Percentiles rank a stretch among this genome's conserved stretches.
phyloP scores from a whole-genome alignment of 2,329 filamentous ascomycete species.

The Penicillium sp. region DNA sequence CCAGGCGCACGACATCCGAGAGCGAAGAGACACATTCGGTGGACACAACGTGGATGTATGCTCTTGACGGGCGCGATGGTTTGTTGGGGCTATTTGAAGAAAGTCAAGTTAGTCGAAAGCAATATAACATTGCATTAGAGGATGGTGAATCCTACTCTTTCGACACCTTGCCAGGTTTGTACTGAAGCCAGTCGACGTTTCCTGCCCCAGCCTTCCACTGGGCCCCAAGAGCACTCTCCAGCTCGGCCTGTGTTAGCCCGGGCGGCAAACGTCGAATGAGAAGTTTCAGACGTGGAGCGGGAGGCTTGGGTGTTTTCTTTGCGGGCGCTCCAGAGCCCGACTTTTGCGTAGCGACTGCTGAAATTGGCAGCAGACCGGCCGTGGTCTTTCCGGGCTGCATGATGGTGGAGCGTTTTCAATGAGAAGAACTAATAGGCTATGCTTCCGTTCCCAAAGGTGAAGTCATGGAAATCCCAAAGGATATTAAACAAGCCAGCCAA shows the following conservation, averaged over 20 bases:
- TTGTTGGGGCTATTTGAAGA: constrained; percentile 66
- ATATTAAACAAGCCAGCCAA: neutral
- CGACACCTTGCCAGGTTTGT: constrained; percentile 71
- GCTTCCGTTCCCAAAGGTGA: neutral
- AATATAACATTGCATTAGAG: neutral
- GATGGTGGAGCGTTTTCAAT: constrained; percentile 18
- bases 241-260: constrained; percentile 76
- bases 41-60: constrained; percentile 77
- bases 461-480: neutral
- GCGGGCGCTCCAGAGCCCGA: constrained; percentile 39
- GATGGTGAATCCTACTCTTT: constrained; percentile 62
- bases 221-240: constrained; percentile 66
- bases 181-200: constrained; percentile 81
- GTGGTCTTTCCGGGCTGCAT: constrained; percentile 36
- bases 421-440: neutral
- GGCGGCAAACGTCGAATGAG: constrained; percentile 82
- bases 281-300: constrained; percentile 72
- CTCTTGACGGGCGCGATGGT: constrained; percentile 74
- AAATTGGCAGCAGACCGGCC: constrained; percentile 56
- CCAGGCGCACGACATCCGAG: constrained; percentile 65
- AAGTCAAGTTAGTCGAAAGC: neutral
- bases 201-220: constrained; percentile 80
- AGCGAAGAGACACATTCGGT: constrained; percentile 66
- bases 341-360: constrained; percentile 47
- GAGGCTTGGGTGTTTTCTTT: constrained; percentile 47